Conservation (phyloP, 192 early-diverging fungal genomes). For the Backusella psychrophila region DNA sequence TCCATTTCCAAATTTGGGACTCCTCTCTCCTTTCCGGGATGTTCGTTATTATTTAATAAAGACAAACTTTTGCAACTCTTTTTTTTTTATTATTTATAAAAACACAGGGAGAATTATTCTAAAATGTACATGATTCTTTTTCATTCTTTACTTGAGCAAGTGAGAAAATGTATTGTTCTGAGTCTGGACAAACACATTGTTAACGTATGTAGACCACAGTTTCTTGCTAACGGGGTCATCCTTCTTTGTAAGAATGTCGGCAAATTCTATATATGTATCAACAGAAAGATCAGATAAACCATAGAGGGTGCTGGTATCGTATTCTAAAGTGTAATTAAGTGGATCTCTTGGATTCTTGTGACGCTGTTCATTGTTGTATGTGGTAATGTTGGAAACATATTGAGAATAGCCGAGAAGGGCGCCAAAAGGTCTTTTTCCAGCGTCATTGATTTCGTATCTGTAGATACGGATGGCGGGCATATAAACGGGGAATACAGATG, state of each 20-base stretch:
- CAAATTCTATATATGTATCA: conserved; percentile 38
- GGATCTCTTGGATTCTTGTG: background rate
- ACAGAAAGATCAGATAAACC: conserved; percentile 42
- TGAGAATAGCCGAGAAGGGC: conserved; percentile 33
- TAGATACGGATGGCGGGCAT: conserved; percentile 58
- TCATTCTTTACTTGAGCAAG: background rate
- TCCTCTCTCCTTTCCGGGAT: background rate
- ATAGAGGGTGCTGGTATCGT: conserved; percentile 41
- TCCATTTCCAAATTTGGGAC: background rate
- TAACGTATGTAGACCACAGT: conserved; percentile 27
- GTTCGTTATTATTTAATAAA: no score
- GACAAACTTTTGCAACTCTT: no score
- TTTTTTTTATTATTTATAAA: no score
- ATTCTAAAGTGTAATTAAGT: conserved; percentile 45
- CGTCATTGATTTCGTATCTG: conserved; percentile 41
- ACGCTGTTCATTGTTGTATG: conserved; percentile 3
- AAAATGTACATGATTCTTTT: no score
- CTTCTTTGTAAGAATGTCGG: conserved; percentile 26
- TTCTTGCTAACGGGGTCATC: conserved; percentile 3
- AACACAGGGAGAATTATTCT: no score
- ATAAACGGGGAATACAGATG: conserved; percentile 63
- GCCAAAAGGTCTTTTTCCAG: conserved; percentile 18
- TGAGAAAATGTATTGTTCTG: conserved; percentile 9
- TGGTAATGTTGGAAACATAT: conserved; percentile 37
- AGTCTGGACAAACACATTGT: conserved; percentile 32